Base-by-base conservation (phyloP, 73 alveolate genomes). In the Blepharisma japonicum region DNA sequence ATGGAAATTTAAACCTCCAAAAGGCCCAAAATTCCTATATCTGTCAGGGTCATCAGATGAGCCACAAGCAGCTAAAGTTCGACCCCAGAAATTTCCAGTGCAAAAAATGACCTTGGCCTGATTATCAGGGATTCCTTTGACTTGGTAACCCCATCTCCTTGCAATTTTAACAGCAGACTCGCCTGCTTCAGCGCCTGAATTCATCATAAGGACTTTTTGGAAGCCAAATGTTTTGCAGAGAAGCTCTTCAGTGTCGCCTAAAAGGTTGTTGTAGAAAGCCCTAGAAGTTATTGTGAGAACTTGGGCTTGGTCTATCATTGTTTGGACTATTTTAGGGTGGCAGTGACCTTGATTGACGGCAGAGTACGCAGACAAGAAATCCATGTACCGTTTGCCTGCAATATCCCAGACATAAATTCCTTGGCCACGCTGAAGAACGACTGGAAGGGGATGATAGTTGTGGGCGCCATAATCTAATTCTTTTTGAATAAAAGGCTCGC, bases 321-420 rank as follows among this genome's bases (percentile, higher is more conserved):
- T 92, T 80, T 84, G 82, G 32, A 93, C 77, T 51, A 95, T 95
- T 86, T 89, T 92, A 4, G 97, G 96, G 76, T 95, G 99, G 78
- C 97, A 92, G 68, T 95, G 99, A n/a, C 98, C 99, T 71, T 95
- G 95, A 80, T 95, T 95, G 48, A 78, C 93, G 6, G 99, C 93
- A n/a, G 97, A 86, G 77, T 95, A 95, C 42, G 98, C 99, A 11
- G 97, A 87, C 53, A 93, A 85, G 88, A 95, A 95, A 82, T 95
- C 99, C 51, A 74, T 82, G 84, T 95, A 95, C 55, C 81, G 77
- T 14, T 83, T 90, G 54, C 98, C 98, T 77, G 90, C 98, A 11
- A 85, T 87, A 71, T 93, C 98, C 90, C 88, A 85, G 48, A 90
- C 89, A 79, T 87, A 91, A 45, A 77, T 23, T 7, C 94, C 89